Evolutionary conservation across 192 early-diverging fungal species (phyloP).

Genomic region (Gigaspora rosea): DNA sequence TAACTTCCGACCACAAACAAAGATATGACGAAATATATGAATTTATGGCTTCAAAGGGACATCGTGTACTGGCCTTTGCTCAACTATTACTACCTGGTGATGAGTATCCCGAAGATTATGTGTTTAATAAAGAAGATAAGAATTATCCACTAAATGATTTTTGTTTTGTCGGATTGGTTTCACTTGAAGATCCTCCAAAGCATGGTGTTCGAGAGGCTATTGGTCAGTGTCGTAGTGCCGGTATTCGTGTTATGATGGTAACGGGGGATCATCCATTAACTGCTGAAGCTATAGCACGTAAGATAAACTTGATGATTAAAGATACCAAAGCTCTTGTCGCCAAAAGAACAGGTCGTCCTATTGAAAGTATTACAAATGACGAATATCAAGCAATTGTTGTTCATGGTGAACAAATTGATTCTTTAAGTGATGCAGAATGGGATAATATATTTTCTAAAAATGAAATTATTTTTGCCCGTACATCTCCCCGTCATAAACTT

Average conservation of each 20-base stretch:
- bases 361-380: slow-evolving; percentile 69
- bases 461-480: slow-evolving; percentile 97
- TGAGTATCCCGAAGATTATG: slow-evolving; percentile 72
- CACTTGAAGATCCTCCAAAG: slow-evolving; percentile 96
- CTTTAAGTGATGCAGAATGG: slow-evolving; percentile 83
- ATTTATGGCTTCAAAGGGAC: slow-evolving; percentile 89
- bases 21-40: slow-evolving; percentile 79
- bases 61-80: slow-evolving; percentile 94
- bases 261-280: slow-evolving; percentile 97
- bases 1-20: slow-evolving; percentile 68
- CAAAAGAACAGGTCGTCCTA: slow-evolving; percentile 58
- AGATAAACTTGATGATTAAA: slow-evolving; percentile 91
- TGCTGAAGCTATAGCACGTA: slow-evolving; percentile 93
- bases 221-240: slow-evolving; percentile 87
- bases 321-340: slow-evolving; percentile 86
- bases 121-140: slow-evolving; percentile 74
- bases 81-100: slow-evolving; percentile 66
- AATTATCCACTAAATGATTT: slow-evolving; percentile 71
- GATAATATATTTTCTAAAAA: slow-evolving; percentile 90
- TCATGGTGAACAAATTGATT: slow-evolving; percentile 87
- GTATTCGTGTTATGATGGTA: slow-evolving; percentile 99
- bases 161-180: slow-evolving; percentile 83
- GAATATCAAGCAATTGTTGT: slow-evolving; percentile 91
- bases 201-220: slow-evolving; percentile 98
- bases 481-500: slow-evolving; percentile 95